Base-by-base conservation (phyloP, 192 early-diverging fungal genomes). In the Coemansia umbellata region DNA sequence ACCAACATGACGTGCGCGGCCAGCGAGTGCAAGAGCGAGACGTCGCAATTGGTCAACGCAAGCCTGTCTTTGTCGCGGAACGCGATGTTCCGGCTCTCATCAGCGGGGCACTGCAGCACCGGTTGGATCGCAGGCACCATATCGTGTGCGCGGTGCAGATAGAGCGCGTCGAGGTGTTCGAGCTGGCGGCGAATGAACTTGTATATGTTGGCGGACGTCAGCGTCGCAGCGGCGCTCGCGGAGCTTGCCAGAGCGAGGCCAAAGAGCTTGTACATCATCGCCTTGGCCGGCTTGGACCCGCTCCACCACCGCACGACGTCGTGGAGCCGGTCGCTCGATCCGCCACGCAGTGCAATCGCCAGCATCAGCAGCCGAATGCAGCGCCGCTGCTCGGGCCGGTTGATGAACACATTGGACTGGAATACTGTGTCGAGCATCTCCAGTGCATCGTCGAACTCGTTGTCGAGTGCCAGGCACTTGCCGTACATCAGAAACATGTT, bases 401-500 rank as follows among this genome's bases (percentile, higher is more conserved):
- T 42, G 9, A 36, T 15, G 40, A 60, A 80, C 19, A 76, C 57
- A 49, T 62, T 80, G 36, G 69, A 66, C 30, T 62, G 50, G 32
- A 42, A 53, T 22, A 77, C 53, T 2, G 19, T 47, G 15, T 77
- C 69, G 0, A 80, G 60, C 43, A 77, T 33, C 6, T 53, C 37
- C 9, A 63, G 14, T 5, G 78, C 73, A 18, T 52, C 62, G 17
- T 31, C 39, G 2, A 47, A 6, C 9, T 53, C 54, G 10, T 37
- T 39, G 33, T 50, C 49, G 2, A 73, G 39, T 3, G 55, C 35
- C 58, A 80, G 56, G 18, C 66, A 69, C 26, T 68, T 57, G 7
- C 37, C 60, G 39, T 73, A 77, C 37, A 53, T 24, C n/a, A 77
- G 56, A 21, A 80, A 77, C 59, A 80, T 66, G 27, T 65, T 53